Conservation (phyloP, 2,329 filamentous ascomycete species). For the Arachnomyces sp. region DNA sequence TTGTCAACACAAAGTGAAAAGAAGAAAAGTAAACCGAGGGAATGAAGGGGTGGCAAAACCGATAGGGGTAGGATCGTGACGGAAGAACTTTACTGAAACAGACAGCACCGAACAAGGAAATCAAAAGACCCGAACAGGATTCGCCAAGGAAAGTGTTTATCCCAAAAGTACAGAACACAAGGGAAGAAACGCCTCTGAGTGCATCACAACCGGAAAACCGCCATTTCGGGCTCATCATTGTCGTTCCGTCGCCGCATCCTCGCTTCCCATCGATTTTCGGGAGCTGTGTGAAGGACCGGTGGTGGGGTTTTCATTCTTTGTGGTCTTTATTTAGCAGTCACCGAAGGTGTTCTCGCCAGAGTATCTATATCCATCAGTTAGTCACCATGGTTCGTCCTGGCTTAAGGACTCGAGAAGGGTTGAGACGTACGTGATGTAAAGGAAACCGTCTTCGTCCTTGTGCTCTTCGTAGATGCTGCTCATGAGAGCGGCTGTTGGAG, state of each 20-base stretch:
- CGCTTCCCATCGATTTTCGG: too few species aligned
- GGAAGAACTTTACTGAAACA: too few species aligned
- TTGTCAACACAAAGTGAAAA: not conserved
- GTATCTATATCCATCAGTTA: slow-evolving; percentile 49
- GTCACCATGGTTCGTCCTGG: slow-evolving; percentile 15
- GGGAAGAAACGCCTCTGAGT: too few species aligned
- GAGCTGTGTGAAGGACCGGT: too few species aligned
- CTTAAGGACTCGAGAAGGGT: slow-evolving; percentile 2
- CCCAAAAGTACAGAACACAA: too few species aligned
- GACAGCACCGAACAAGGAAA: too few species aligned
- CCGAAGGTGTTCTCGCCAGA: slow-evolving; percentile 99
- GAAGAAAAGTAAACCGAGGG: slow-evolving; percentile 10
- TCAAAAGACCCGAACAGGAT: too few species aligned
- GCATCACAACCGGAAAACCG: too few species aligned
- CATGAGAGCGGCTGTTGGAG: slow-evolving; percentile 95
- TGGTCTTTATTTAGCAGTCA: slow-evolving; percentile 19
- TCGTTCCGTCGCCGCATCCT: too few species aligned
- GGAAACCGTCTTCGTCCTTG: slow-evolving; percentile 82
- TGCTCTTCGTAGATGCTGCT: slow-evolving; percentile 99
- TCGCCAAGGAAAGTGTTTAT: too few species aligned
- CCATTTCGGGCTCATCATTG: too few species aligned
- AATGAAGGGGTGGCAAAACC: not conserved
- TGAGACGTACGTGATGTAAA: slow-evolving; percentile 81
- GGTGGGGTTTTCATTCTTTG: not conserved
- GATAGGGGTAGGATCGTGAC: too few species aligned